Conservation (phyloP, 2,329 filamentous ascomycete genomes). For the Tolypocladium sp. region DNA sequence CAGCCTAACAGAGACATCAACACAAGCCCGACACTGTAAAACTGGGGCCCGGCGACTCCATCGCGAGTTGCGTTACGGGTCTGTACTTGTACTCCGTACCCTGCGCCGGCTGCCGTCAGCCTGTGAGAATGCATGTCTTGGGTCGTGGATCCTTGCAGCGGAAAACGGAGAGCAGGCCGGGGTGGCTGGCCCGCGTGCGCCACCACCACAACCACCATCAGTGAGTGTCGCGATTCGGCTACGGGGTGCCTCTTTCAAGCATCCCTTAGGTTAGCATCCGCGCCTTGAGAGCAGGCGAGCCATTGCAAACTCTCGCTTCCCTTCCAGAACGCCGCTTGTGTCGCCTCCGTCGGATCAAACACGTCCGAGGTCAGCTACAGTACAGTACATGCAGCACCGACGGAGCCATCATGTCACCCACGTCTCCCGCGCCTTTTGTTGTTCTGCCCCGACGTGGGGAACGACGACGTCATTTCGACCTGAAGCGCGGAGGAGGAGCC, state of each 20-base stretch:
- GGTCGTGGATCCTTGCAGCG: too few relatives aligned
- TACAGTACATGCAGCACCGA: too few relatives aligned
- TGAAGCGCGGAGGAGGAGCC: neutral
- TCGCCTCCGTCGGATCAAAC: too few relatives aligned
- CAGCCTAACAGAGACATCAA: neutral
- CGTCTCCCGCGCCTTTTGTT: neutral
- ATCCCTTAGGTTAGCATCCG: too few relatives aligned
- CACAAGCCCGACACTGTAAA: neutral
- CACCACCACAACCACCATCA: neutral
- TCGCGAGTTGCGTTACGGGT: neutral
- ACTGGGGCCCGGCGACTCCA: neutral
- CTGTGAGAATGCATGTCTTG: neutral
- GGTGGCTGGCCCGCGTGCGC: too few relatives aligned
- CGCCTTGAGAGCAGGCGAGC: too few relatives aligned
- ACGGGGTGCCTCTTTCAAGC: neutral
- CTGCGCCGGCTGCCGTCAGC: neutral
- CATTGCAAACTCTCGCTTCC: too few relatives aligned
- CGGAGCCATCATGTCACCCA: too few relatives aligned
- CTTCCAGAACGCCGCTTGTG: too few relatives aligned
- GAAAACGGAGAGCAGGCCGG: too few relatives aligned
- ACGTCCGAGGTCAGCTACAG: too few relatives aligned
- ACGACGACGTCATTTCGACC: constrained; percentile 6
- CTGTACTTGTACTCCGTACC: too few relatives aligned
- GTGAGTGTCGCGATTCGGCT: neutral
- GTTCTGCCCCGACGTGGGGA: constrained; percentile 1